These are phyloP conservation scores for Boechera stricta DNA, from an alignment of 345 rosid genomes.

Conservation along the genomic window DNA sequence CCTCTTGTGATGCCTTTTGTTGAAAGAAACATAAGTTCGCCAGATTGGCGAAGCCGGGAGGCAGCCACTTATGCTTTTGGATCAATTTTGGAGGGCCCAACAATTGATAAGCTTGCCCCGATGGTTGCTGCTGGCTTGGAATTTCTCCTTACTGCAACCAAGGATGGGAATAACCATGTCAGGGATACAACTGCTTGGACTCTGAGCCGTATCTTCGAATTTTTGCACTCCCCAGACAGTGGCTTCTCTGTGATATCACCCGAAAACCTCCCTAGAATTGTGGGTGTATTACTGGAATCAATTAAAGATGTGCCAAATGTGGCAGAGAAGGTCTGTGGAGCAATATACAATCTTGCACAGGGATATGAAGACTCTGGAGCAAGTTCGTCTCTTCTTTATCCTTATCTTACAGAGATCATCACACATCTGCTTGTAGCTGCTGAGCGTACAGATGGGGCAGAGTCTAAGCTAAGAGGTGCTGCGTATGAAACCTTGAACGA, in stretches of 20 bases:
- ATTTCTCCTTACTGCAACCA: constrained; percentile 78
- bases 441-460: constrained; percentile 73
- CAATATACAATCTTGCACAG: constrained; percentile 90
- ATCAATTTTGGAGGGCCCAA: constrained; percentile 91
- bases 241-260: constrained; percentile 74
- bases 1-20: constrained; percentile 95
- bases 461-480: constrained; percentile 78
- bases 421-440: constrained; percentile 68
- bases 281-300: constrained; percentile 73
- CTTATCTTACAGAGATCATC: constrained; percentile 68
- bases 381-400: constrained; percentile 69
- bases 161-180: constrained; percentile 87
- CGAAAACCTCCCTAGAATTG: constrained; percentile 64
- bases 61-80: constrained; percentile 98
- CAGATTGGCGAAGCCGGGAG: constrained; percentile 86
- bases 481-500: constrained; percentile 93
- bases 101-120: constrained; percentile 73
- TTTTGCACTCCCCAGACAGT: constrained; percentile 73
- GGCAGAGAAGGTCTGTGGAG: constrained; percentile 95
- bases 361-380: constrained; percentile 83
- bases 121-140: constrained; percentile 78
- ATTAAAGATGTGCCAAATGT: constrained; percentile 80
- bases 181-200: constrained; percentile 98
- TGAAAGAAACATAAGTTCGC: constrained; percentile 70
- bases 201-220: constrained; percentile 86